Percentiles rank a stretch among this genome's conserved stretches.
Evolutionary conservation across 805 yeast genomes (phyloP).

Genomic region (Saccharomycopsis fibuligera): DNA sequence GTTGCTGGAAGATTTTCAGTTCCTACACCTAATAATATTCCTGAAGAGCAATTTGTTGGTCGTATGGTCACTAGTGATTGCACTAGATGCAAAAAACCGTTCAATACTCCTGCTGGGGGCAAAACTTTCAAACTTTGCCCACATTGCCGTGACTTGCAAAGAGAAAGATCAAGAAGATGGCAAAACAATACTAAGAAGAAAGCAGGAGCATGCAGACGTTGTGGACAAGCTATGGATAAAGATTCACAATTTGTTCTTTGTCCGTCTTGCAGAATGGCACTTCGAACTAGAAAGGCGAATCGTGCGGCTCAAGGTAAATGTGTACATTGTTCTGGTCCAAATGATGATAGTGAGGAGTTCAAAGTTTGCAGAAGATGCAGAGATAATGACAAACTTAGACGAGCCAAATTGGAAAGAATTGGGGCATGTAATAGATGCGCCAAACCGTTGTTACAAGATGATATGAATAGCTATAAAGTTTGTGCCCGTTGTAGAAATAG

Average conservation of each 20-base stretch:
- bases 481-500: constrained; percentile 48
- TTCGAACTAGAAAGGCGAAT: constrained; percentile 49
- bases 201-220: constrained; percentile 57
- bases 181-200: constrained; percentile 54
- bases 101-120: constrained; percentile 38
- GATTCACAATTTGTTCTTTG: constrained; percentile 52
- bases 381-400: constrained; percentile 50
- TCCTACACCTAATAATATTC: background rate
- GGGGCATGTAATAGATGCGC: constrained; percentile 65
- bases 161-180: constrained; percentile 61
- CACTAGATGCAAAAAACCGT: constrained; percentile 54
- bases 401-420: constrained; percentile 47
- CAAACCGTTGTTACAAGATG: constrained; percentile 37
- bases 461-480: constrained; percentile 48
- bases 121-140: constrained; percentile 50
- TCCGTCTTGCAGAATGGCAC: constrained; percentile 49
- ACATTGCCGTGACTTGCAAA: constrained; percentile 58
- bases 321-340: constrained; percentile 62
- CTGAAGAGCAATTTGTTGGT: constrained; percentile 14
- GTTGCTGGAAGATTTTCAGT: background rate
- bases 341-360: constrained; percentile 40
- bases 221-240: constrained; percentile 52
- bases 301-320: constrained; percentile 60
- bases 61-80: constrained; percentile 30
- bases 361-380: constrained; percentile 66